phyloP scores from a whole-genome alignment of 1,284 basidiomycete genomes.

The Ustilago nuda region DNA sequence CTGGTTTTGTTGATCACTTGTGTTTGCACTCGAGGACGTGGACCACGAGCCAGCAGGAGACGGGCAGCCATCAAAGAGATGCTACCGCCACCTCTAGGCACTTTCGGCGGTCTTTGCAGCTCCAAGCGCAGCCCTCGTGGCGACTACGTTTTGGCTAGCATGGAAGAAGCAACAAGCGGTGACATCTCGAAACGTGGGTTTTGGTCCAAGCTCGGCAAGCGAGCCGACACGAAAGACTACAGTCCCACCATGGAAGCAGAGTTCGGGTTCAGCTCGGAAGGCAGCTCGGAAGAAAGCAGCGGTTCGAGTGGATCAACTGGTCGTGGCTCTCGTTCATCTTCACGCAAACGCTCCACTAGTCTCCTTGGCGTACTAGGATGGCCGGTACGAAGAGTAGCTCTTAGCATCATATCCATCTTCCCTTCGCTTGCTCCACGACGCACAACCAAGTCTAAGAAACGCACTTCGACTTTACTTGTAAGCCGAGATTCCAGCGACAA shows the following conservation, averaged over 20 bases:
- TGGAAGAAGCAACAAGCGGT: constrained; percentile 55
- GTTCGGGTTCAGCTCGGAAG: constrained; percentile 48
- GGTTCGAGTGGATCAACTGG: constrained; percentile 26
- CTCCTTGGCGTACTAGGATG: constrained; percentile 29
- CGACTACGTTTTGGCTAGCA: constrained; percentile 62
- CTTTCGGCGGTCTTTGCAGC: constrained; percentile 43
- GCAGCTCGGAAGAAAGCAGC: constrained; percentile 51
- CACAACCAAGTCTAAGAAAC: constrained; percentile 34
- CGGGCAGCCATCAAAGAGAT: constrained; percentile 51
- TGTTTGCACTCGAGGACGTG: constrained; percentile 51
- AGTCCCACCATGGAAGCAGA: constrained; percentile 52
- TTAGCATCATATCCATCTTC: constrained; percentile 30
- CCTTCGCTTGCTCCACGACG: constrained; percentile 36
- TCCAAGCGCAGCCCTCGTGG: constrained; percentile 43
- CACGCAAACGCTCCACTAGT: constrained; percentile 27
- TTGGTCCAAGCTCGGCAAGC: constrained; percentile 48
- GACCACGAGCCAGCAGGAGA: constrained; percentile 43
- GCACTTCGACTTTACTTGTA: constrained; percentile 36
- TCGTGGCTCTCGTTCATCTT: constrained; percentile 13
- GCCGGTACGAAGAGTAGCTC: constrained; percentile 41
- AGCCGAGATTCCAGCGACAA: constrained; percentile 21
- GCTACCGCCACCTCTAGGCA: constrained; percentile 55
- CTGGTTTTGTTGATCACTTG: constrained; percentile 45
- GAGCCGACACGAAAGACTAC: constrained; percentile 33
- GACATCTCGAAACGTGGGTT: constrained; percentile 35